Evolutionary conservation across 192 early-diverging fungal genomes (phyloP), one percentile per base, ranked within the genome.

Genomic region (Coemansia sp.): DNA sequence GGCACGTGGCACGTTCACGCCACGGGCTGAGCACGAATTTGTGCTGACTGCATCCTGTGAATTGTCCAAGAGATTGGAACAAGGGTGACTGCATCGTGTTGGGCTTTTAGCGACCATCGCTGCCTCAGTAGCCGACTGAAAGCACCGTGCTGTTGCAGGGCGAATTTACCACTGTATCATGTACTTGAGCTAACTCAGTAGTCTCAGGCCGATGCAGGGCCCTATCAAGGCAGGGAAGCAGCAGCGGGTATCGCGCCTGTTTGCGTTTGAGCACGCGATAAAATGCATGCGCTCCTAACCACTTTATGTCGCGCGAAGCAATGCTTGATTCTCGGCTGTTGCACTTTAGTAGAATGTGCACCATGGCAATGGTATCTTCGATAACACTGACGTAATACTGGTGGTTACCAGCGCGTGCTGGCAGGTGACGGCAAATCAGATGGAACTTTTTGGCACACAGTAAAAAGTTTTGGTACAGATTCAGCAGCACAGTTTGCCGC

Each of bases 391-490:
- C 22, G 5, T 67, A 50, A n/a, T 62, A 62, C 10, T 19, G 49
- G 22, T 37, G 50, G 55, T 69, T 66, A 44, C 57, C 64, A 40
- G 65, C 57, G 59, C 59, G 57, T 9, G 23, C 40, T 3, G 55
- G 61, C 34, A 74, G 54, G 23, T 44, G 62, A 6, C 54, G 61
- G 69, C 63, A 71, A 21, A 68, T 62, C 0, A 69, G 60, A 44
- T 83, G 82, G 47, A 87, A 83, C 72, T 92, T 91, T 65, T 89
- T 89, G 52, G 86, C 91, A 46, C 85, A 87, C 22, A 91, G 59
- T 8, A 86, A 4, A 66, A 91, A 87, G 57, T 89, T 90, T 64
- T 93, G 88, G 70, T 90, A 90, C 42, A 95, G 71, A 59, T 93
- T 95, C 46, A 89, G 60, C n/a, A 90, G 64, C 19, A 93, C 88